phyloP scores from a whole-genome alignment of 176 grass and related monocot genomes.

The Chloris gayana region DNA sequence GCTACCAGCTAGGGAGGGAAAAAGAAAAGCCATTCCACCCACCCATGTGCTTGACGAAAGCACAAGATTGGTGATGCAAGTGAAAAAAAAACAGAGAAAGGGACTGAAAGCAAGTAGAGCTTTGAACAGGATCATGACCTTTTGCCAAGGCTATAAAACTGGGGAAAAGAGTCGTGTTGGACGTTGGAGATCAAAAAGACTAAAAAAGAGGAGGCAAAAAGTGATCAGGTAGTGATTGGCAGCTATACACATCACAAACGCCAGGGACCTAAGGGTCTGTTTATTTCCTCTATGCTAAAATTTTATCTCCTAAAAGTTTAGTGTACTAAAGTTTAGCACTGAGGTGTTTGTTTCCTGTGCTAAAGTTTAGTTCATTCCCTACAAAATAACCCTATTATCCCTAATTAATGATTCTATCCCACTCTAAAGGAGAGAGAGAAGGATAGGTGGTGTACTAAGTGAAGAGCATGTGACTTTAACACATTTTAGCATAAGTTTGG shows the following conservation, averaged over 20 bases:
- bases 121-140: conserved; percentile 40
- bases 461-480: too few relatives aligned
- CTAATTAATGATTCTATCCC: too few relatives aligned
- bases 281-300: too few relatives aligned
- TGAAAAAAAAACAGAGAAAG: background rate
- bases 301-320: too few relatives aligned
- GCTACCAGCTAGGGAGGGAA: conserved; percentile 31
- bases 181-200: conserved; percentile 5
- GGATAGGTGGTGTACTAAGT: too few relatives aligned
- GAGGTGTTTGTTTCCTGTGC: too few relatives aligned
- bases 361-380: too few relatives aligned
- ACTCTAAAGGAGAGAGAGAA: too few relatives aligned
- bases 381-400: too few relatives aligned
- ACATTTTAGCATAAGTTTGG: too few relatives aligned
- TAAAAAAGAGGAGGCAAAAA: background rate
- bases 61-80: conserved; percentile 35
- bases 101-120: conserved; percentile 4
- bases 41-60: conserved; percentile 45
- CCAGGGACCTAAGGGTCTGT: background rate
- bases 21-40: background rate
- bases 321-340: too few relatives aligned
- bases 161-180: conserved; percentile 6
- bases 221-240: conserved; percentile 15
- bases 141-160: conserved; percentile 15
- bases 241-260: background rate